Base-by-base conservation (phyloP, 805 yeast species). In the Pichia phayaonensis region DNA sequence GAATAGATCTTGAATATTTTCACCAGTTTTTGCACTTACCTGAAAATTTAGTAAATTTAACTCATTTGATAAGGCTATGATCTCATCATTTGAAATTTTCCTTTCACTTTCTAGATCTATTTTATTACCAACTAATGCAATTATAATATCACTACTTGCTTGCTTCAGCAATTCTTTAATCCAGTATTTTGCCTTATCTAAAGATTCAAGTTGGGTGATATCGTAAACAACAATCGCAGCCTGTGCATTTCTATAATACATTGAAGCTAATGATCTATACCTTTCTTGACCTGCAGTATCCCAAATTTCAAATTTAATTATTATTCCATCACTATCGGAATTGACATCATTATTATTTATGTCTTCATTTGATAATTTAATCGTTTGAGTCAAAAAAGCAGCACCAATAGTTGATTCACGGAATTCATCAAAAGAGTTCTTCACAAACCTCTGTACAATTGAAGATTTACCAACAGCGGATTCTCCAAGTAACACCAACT, bases 361-460 rank as follows among this genome's bases (percentile, higher is more conserved):
- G 20, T 48, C 51, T 8, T 38, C 47, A 36, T 31, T 29, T 31
- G 42, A 29, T 21, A 50, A 18, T 18, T 36, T 46, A 44, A 84
- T 77, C 3, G 81, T 72, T 61, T 83, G 90, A 1, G 92, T 84
- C 47, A 84, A 71, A 64, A 85, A 86, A 2, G 94, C 95, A 1
- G 95, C 95, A 1, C 95, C 94, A 49, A 86, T 86, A 1, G 95
- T 86, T 23, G 90, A 84, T 65, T 85, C 90, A 55, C 86, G 75
- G 64, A 79, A 70, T 56, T 81, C 86, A 53, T 83, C 85, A 66
- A 86, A 86, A 21, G 84, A 77, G 57, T 84, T 83, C 61, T 84
- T 83, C 27, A 83, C 86, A 56, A 84, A 84, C 51, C 92, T 69
- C 54, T 80, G 81, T 8, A 82, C 86, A 8, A 83, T 74, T 0